Evolutionary conservation across 306 rosid species (phyloP).

Genomic region (Dalbergia cultrata): DNA sequence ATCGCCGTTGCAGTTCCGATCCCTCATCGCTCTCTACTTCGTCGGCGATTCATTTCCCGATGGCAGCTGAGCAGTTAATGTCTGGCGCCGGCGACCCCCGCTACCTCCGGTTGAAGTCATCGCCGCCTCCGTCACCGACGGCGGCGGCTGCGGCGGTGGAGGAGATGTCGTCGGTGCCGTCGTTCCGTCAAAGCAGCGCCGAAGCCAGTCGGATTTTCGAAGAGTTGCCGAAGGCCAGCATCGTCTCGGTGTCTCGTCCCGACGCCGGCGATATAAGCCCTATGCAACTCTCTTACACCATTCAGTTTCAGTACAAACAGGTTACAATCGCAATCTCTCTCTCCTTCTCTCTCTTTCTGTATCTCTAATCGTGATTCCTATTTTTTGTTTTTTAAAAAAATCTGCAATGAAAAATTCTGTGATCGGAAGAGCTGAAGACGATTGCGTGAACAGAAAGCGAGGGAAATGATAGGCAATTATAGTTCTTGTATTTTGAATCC

Average conservation of each 20-base stretch:
- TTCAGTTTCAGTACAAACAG: conserved; percentile 89
- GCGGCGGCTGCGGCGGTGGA: not conserved
- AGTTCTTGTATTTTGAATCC: conserved; percentile 30
- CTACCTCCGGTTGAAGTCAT: conserved; percentile 76
- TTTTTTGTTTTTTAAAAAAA: conserved; percentile 22
- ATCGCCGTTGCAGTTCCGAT: not conserved
- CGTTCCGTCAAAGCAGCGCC: conserved; percentile 54
- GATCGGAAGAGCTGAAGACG: conserved; percentile 31
- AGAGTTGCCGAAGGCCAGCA: conserved; percentile 81
- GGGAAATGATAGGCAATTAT: not conserved
- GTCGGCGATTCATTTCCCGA: conserved; percentile 41
- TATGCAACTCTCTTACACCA: conserved; percentile 89
- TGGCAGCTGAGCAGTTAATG: conserved; percentile 86
- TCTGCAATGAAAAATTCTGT: not conserved
- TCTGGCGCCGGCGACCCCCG: conserved; percentile 60
- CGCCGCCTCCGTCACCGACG: conserved; percentile 56
- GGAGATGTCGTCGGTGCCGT: conserved; percentile 54
- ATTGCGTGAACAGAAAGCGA: conserved; percentile 35
- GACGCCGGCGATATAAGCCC: conserved; percentile 94
- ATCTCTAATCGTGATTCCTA: not conserved
- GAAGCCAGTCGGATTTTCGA: conserved; percentile 80
- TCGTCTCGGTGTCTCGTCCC: conserved; percentile 93
- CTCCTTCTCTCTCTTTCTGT: not conserved
- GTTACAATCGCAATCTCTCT: conserved; percentile 42
- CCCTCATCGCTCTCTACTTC: not conserved